A percentile compares a stretch with the other conserved stretches of the same genome.
phyloP scores from a whole-genome alignment of 2,329 filamentous ascomycete species.

The Nothophoma quercina region DNA sequence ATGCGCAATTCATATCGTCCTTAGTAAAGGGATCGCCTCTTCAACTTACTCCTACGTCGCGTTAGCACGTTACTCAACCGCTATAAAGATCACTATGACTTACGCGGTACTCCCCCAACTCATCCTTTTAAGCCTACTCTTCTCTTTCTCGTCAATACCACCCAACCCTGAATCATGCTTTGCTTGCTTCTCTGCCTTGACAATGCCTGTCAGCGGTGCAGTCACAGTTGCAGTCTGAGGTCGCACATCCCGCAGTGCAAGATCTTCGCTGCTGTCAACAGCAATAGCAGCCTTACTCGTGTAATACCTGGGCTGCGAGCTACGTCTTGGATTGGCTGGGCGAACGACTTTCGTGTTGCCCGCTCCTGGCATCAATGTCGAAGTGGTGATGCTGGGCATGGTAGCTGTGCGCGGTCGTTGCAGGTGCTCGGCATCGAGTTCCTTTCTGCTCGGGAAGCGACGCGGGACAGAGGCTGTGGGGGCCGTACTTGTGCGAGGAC shows the following conservation, averaged over 20 bases:
- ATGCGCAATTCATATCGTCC: neutral
- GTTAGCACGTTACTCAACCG: neutral
- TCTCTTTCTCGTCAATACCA: slow-evolving; percentile 3
- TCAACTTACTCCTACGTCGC: slow-evolving; percentile 5
- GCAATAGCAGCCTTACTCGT: slow-evolving; percentile 5
- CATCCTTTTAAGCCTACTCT: slow-evolving; percentile 6
- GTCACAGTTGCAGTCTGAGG: neutral
- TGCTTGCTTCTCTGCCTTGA: slow-evolving; percentile 2
- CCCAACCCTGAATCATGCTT: slow-evolving; percentile 13
- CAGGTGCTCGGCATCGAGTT: slow-evolving; percentile 8
- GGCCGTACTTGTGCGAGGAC: slow-evolving; percentile 14
- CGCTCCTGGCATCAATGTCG: no score
- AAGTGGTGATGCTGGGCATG: neutral
- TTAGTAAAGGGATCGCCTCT: slow-evolving; percentile 12
- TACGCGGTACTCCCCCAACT: slow-evolving; percentile 18
- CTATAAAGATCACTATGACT: neutral
- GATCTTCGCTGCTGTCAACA: slow-evolving; percentile 9
- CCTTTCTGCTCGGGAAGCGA: slow-evolving; percentile 10
- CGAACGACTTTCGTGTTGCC: neutral
- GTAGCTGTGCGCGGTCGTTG: slow-evolving; percentile 12
- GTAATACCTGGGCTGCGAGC: slow-evolving; percentile 28
- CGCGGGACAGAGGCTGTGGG: slow-evolving; percentile 6
- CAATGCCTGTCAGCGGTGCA: neutral
- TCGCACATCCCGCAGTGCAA: neutral
- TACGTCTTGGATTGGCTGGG: slow-evolving; percentile 5